Evolutionary conservation across 2,329 filamentous ascomycete genomes (phyloP).

Genomic region (Rhinocladiella similis): DNA sequence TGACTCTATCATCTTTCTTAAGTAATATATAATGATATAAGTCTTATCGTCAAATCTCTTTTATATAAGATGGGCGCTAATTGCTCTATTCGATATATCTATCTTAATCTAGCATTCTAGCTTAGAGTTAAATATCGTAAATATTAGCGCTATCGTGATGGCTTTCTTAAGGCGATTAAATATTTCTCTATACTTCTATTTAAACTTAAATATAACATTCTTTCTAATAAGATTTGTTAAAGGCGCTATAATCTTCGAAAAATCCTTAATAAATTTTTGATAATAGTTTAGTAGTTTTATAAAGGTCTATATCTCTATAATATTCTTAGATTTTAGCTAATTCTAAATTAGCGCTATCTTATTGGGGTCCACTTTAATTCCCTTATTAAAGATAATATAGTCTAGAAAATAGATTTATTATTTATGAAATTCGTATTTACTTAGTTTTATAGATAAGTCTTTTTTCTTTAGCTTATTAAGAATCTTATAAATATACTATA

Average conservation of each 20-base stretch:
- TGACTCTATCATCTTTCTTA: neutral
- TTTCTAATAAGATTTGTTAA: slow-evolving; percentile 23
- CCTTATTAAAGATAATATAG: slow-evolving; percentile 31
- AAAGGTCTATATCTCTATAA: slow-evolving; percentile 4
- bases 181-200: neutral
- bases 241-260: slow-evolving; percentile 24
- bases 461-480: slow-evolving; percentile 26
- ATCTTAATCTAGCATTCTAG: slow-evolving; percentile 13
- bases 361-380: slow-evolving; percentile 31
- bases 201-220: slow-evolving; percentile 5
- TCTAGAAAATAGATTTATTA: slow-evolving; percentile 34
- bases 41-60: slow-evolving; percentile 5
- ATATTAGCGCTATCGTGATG: slow-evolving; percentile 12
- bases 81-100: slow-evolving; percentile 17
- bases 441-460: slow-evolving; percentile 21
- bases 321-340: slow-evolving; percentile 18
- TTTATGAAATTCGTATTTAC: slow-evolving; percentile 36
- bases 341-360: slow-evolving; percentile 30
- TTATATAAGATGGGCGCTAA: slow-evolving; percentile 7
- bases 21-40: neutral
- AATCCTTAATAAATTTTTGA: slow-evolving; percentile 32
- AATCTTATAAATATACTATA: slow-evolving; percentile 31
- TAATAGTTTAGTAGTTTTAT: slow-evolving; percentile 32
- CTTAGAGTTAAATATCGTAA: slow-evolving; percentile 21
- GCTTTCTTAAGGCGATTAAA: slow-evolving; percentile 7